Conservation (phyloP, 75 land plant genomes). For the Sequoiadendron giganteum region DNA sequence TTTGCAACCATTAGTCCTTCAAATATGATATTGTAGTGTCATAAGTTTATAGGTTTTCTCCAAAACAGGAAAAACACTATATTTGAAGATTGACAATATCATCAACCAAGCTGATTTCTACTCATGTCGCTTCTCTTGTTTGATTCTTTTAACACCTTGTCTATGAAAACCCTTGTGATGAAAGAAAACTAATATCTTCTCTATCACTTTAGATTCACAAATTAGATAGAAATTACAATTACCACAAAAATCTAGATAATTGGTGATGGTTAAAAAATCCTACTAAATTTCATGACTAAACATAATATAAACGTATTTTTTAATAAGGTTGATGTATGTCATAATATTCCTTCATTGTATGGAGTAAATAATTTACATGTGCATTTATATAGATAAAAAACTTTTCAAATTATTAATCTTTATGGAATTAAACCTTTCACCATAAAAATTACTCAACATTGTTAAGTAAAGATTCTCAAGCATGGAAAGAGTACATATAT, state of each 20-base stretch:
- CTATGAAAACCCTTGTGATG: slow-evolving; percentile 35
- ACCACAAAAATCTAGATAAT: neutral
- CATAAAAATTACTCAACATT: slow-evolving; percentile 17
- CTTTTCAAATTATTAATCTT: slow-evolving; percentile 31
- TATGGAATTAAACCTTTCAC: slow-evolving; percentile 42
- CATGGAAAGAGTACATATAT: neutral
- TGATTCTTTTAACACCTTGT: slow-evolving; percentile 53
- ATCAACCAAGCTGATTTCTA: slow-evolving; percentile 37
- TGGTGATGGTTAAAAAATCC: neutral
- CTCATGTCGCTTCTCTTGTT: slow-evolving; percentile 71
- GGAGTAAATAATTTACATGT: slow-evolving; percentile 50
- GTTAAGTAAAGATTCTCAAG: neutral
- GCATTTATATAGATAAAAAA: slow-evolving; percentile 49
- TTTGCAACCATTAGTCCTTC: too few species aligned
- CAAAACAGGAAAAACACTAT: too few species aligned
- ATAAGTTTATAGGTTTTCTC: too few species aligned
- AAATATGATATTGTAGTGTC: too few species aligned
- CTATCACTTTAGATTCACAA: slow-evolving; percentile 50
- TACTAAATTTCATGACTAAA: neutral
- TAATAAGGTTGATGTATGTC: neutral
- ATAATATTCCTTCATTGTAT: slow-evolving; percentile 54
- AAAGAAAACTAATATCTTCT: slow-evolving; percentile 63
- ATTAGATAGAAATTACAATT: slow-evolving; percentile 56
- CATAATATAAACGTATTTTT: neutral
- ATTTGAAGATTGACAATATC: slow-evolving; percentile 26